Conservation (phyloP, 139 green algal genomes). For the Chlamydomonas asymmetrica region DNA sequence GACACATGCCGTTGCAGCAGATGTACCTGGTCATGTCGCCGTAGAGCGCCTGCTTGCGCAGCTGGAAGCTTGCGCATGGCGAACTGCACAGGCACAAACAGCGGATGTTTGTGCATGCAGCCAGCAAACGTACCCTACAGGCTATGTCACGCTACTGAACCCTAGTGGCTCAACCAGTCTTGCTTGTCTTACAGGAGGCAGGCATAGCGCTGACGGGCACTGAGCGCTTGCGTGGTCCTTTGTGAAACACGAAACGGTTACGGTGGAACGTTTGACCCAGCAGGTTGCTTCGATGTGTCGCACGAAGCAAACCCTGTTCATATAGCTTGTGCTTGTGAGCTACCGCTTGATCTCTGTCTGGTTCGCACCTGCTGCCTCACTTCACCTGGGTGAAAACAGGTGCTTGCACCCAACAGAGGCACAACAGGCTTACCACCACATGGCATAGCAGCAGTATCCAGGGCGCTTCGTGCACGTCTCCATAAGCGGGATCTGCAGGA, state of each 20-base stretch:
- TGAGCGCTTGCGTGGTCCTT: no score
- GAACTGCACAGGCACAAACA: constrained; percentile 47
- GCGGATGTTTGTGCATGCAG: background rate
- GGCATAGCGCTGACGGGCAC: no score
- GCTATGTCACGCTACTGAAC: no score
- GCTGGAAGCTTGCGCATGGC: constrained; percentile 63
- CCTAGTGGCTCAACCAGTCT: no score
- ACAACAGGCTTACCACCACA: constrained; percentile 23
- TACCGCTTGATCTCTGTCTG: no score
- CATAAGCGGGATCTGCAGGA: background rate
- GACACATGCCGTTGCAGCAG: constrained; percentile 79
- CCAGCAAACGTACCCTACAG: background rate
- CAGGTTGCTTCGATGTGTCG: no score
- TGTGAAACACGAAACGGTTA: no score
- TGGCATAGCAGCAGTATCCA: constrained; percentile 30
- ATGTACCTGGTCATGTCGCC: constrained; percentile 77
- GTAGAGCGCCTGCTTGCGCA: constrained; percentile 72
- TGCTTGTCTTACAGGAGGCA: no score
- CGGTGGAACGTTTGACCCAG: no score
- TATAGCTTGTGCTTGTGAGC: no score
- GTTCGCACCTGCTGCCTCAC: no score
- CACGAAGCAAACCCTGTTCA: no score
- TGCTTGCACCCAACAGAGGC: background rate
- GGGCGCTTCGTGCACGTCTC: constrained; percentile 13
- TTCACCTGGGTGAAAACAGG: background rate